These are phyloP conservation scores for Oleoguttula mirabilis DNA, from an alignment of 495 filamentous ascomycete genomes.

Conservation along the genomic window DNA sequence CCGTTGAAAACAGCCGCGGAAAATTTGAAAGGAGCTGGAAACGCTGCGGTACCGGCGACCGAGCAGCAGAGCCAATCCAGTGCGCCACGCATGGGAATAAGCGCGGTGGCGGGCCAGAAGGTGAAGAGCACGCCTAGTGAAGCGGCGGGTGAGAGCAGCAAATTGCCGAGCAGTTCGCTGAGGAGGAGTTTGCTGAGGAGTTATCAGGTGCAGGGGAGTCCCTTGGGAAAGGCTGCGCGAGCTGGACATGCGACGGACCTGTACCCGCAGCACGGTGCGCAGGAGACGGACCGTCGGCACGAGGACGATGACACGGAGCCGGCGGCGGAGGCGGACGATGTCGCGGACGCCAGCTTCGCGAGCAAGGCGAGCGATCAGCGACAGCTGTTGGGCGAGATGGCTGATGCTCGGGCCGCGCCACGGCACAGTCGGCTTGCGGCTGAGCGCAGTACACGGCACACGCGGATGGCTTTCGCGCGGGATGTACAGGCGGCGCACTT, in stretches of 20 bases:
- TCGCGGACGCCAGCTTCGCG: slow-evolving; percentile 5
- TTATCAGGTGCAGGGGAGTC: slow-evolving; percentile 4
- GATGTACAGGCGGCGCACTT: no score
- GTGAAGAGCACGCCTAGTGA: slow-evolving; percentile 1
- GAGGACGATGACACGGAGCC: neutral
- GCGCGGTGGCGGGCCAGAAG: neutral
- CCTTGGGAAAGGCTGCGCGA: neutral
- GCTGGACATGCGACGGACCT: neutral
- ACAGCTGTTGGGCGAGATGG: slow-evolving; percentile 14
- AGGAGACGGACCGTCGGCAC: neutral
- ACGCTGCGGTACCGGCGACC: neutral
- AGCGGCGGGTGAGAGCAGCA: neutral
- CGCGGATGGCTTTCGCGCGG: no score
- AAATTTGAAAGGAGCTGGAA: neutral
- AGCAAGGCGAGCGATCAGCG: slow-evolving; percentile 20
- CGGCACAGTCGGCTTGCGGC: neutral
- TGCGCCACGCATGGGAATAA: slow-evolving; percentile 6
- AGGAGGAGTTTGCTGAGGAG: slow-evolving; percentile 16
- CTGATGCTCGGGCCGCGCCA: neutral
- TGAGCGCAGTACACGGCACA: neutral
- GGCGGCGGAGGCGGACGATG: neutral
- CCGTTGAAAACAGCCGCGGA: neutral
- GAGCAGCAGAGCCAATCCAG: neutral
- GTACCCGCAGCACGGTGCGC: neutral
- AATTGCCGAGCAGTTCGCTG: slow-evolving; percentile 9